Evolutionary conservation across 2,329 filamentous ascomycete genomes (phyloP).

Genomic region (Dothideomycetidae sp.): DNA sequence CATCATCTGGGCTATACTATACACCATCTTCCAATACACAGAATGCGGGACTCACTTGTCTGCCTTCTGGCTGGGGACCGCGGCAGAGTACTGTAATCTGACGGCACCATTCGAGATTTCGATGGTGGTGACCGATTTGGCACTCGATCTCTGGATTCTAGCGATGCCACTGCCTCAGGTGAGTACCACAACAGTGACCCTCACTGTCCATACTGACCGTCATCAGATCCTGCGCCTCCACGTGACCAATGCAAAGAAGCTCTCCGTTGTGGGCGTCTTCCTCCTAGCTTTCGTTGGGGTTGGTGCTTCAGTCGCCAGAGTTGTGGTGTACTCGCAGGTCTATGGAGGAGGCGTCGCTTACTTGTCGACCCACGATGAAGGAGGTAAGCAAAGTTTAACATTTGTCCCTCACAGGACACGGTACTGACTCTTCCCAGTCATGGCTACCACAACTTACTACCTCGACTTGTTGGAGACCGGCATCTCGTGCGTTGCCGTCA

Average conservation of each 20-base stretch:
- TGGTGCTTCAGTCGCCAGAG: background rate
- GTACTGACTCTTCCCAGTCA: background rate
- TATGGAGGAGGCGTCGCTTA: background rate
- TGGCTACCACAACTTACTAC: background rate
- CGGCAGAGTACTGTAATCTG: background rate
- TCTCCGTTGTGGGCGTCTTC: background rate
- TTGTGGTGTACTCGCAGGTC: background rate
- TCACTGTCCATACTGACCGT: background rate
- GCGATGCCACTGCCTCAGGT: background rate
- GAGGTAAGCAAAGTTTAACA: too few relatives aligned
- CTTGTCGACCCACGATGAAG: background rate
- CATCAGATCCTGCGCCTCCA: background rate
- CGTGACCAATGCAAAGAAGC: background rate
- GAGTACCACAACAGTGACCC: background rate
- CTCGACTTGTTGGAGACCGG: slow-evolving; percentile 3
- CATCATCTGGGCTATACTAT: slow-evolving; percentile 3
- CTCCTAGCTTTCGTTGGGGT: background rate
- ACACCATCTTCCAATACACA: background rate
- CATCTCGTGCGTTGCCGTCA: slow-evolving; percentile 1
- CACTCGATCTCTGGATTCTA: slow-evolving; percentile 6
- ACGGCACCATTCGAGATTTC: background rate
- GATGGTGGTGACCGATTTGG: background rate
- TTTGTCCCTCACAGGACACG: too few relatives aligned
- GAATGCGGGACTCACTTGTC: slow-evolving; percentile 1
- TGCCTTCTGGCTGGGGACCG: background rate